Evolutionary conservation across 768 basidiomycete genomes (phyloP), one percentile per base, ranked within the genome.

Genomic region (Mycena indigotica): DNA sequence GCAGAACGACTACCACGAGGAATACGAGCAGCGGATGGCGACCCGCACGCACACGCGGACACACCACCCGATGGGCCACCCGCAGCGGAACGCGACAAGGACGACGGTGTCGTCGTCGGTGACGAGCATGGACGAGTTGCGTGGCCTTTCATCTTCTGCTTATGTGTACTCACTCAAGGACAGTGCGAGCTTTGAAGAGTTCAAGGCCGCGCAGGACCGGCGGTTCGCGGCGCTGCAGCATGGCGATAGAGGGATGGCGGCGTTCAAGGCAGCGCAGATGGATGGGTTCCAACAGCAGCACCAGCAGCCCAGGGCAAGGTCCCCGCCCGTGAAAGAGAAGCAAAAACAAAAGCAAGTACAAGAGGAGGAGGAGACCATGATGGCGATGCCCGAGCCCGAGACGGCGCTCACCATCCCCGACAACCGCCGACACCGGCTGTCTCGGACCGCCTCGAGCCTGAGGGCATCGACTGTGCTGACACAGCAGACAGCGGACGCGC

Each of bases 61-160:
- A n/a, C n/a, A n/a, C n/a, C n/a, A n/a, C n/a, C n/a, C n/a, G n/a
- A n/a, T n/a, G n/a, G n/a, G n/a, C n/a, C n/a, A n/a, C n/a, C n/a
- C n/a, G n/a, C n/a, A n/a, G n/a, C 35, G 35, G 35, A 45, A 15
- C 16, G 41, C 41, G 41, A 45, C 41, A 21, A 10, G 41, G 41
- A 45, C 41, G 19, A 10, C 41, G 21, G 16, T 45, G 16, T 57
- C 58, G 51, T 56, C 58, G 28, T 56, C 44, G 4, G 58, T 53
- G 21, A 63, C 54, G 46, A 60, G 58, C 28, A 21, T 21, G n/a
- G 61, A 62, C 54, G 61, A 55, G 61, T n/a, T 62, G 54, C 44
- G 61, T 56, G 3, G 21, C 17, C 17, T 10, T 58, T 4, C 2
- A 26, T 13, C 2, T 13, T 25, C 17, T 17, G n/a, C 10, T 26